Conservation (phyloP, 345 rosid genomes). For the Murraya paniculata region DNA sequence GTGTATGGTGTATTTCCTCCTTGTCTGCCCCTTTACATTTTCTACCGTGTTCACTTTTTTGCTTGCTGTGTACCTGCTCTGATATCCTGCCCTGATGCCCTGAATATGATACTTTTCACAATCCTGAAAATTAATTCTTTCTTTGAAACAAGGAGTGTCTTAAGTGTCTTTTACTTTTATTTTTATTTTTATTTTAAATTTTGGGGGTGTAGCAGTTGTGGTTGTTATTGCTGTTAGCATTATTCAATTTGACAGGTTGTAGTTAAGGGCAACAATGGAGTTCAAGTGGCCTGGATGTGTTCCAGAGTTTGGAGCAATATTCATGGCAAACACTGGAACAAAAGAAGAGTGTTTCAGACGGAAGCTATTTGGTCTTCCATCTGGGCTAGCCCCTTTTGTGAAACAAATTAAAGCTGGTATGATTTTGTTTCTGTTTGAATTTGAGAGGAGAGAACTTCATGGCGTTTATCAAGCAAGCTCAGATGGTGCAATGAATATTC, state of each 20-base stretch:
- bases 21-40: not conserved
- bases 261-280: slow-evolving; percentile 22
- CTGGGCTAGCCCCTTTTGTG: slow-evolving; percentile 38
- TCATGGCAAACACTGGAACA: slow-evolving; percentile 54
- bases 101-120: not conserved
- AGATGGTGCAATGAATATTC: slow-evolving; percentile 57
- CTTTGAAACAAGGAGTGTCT: not conserved
- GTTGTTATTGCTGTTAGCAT: slow-evolving; percentile 1
- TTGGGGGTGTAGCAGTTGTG: not conserved
- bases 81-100: not conserved
- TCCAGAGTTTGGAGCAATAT: slow-evolving; percentile 66
- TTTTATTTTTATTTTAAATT: not conserved
- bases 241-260: slow-evolving; percentile 36
- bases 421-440: slow-evolving; percentile 69
- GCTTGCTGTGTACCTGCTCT: not conserved
- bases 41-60: not conserved
- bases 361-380: slow-evolving; percentile 62
- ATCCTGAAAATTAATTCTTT: not conserved
- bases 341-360: slow-evolving; percentile 46
- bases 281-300: slow-evolving; percentile 28
- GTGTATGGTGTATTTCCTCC: not conserved
- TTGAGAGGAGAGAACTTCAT: slow-evolving; percentile 53
- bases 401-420: slow-evolving; percentile 66
- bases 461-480: slow-evolving; percentile 67
- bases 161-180: no score